Base-by-base conservation (phyloP, 257 asterid species). In the Ilex aquifolium region DNA sequence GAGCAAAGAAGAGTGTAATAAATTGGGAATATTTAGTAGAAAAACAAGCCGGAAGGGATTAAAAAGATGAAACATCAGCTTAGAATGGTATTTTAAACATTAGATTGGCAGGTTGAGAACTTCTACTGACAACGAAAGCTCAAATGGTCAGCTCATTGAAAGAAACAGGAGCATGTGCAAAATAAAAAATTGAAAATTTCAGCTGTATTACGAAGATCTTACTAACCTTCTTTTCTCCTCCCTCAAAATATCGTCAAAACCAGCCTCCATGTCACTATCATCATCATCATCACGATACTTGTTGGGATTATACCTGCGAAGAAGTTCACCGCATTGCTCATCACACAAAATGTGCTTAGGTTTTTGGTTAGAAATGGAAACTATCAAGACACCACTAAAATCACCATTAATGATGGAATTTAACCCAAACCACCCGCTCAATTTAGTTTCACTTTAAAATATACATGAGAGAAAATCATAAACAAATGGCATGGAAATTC, bases 211-310 rank as follows among this genome's bases (percentile, higher is more conserved):
- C 53, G 39, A 13, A 13, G 53, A 36, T 36, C 42, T 60, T 46
- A 77, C 88, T 79, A 31, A 92, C 98, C 99, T 92, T 56, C 65
- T 77, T 46, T 61, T 71, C 77, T 92, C 97, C 74, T 92, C 99
- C 78, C 40, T 66, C 81, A 62, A 17, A 16, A 92, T 85, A 60
- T 82, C 84, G 17, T 85, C 82, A 72, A 83, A 92, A 74, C 69
- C 72, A 55, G 95, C 96, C 72, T 82, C 95, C 99, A 92, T 89
- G 77, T 89, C 82, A 65, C 90, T 80, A 69, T 55, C 91, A 72
- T 87, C 95, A 42, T 79, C 94, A 21, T 65, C 86, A 44, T 87
- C 93, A 13, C 17, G 66, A 57, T 71, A 85, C 61, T 68, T 75
- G 27, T 65, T 67, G 10, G 95, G 95, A 69, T 92, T 72, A 75